Conservation (phyloP, 1,139 yeast genomes). For the Saccharomyces hybrid region DNA sequence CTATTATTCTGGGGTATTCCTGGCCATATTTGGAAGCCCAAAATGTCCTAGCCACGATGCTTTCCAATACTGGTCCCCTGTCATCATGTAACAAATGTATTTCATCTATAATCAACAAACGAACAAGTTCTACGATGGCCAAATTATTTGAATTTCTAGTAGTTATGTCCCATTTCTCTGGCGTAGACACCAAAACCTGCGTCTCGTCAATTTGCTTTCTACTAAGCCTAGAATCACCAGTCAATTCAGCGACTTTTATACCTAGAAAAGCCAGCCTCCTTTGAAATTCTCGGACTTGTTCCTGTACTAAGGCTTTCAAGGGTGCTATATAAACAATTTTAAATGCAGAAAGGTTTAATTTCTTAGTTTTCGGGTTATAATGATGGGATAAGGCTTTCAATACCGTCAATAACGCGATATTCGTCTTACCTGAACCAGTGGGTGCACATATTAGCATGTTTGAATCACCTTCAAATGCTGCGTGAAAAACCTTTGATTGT, state of each 20-base stretch:
- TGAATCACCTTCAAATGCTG: conserved; percentile 62
- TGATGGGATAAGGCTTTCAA: conserved; percentile 54
- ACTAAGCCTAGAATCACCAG: conserved; percentile 83
- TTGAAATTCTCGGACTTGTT: conserved; percentile 82
- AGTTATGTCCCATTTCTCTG: conserved; percentile 95
- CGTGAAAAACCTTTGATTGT: conserved; percentile 76
- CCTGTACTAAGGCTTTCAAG: conserved; percentile 88
- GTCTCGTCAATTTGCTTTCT: conserved; percentile 71
- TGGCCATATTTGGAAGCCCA: conserved; percentile 36
- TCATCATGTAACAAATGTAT: conserved; percentile 89
- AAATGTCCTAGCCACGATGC: conserved; percentile 70
- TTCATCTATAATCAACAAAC: conserved; percentile 82
- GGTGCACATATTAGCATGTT: conserved; percentile 90
- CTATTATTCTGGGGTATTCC: conserved; percentile 56
- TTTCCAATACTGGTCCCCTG: conserved; percentile 91
- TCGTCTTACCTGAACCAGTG: conserved; percentile 98
- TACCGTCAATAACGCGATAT: conserved; percentile 81
- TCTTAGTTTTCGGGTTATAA: conserved; percentile 42
- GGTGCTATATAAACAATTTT: conserved; percentile 93
- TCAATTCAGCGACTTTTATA: conserved; percentile 71
- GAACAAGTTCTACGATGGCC: conserved; percentile 55
- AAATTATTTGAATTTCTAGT: conserved; percentile 71
- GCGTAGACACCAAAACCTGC: conserved; percentile 85
- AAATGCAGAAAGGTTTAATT: conserved; percentile 47
- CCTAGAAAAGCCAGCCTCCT: conserved; percentile 63